These are phyloP conservation scores for Tarenaya hassleriana DNA, from an alignment of 345 rosid species.

Conservation along the genomic window DNA sequence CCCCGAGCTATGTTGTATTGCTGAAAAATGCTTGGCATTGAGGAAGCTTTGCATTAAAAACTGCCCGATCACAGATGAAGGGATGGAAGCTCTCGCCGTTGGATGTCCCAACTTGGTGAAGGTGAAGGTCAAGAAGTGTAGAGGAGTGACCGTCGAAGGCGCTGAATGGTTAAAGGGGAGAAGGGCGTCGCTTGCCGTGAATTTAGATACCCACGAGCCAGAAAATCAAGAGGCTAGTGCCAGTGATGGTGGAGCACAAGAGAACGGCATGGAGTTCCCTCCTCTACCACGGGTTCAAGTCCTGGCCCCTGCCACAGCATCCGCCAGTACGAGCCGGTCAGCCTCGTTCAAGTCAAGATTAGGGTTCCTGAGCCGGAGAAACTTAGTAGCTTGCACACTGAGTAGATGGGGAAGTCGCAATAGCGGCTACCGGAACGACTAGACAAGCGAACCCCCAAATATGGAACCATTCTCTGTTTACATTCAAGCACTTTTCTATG, in stretches of 20 bases:
- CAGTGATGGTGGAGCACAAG: slow-evolving; percentile 48
- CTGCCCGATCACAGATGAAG: slow-evolving; percentile 54
- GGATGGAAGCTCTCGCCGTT: slow-evolving; percentile 56
- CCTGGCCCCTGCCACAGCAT: slow-evolving; percentile 29
- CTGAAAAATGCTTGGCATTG: slow-evolving; percentile 55
- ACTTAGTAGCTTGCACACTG: slow-evolving; percentile 58
- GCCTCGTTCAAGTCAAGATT: slow-evolving; percentile 53
- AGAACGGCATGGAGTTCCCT: slow-evolving; percentile 37
- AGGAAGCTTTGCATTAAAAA: slow-evolving; percentile 75
- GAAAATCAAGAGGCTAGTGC: slow-evolving; percentile 45
- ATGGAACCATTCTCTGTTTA: slow-evolving; percentile 33
- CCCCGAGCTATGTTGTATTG: slow-evolving; percentile 54
- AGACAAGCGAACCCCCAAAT: slow-evolving; percentile 23
- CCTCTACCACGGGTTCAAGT: slow-evolving; percentile 25
- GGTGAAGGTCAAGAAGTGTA: slow-evolving; percentile 78
- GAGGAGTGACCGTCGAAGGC: slow-evolving; percentile 55
- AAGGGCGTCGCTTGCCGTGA: slow-evolving; percentile 48
- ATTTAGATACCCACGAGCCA: slow-evolving; percentile 50
- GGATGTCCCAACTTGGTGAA: slow-evolving; percentile 81
- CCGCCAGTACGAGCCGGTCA: slow-evolving; percentile 38
- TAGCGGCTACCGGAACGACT: slow-evolving; percentile 35
- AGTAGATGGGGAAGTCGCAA: slow-evolving; percentile 54
- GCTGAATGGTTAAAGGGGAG: slow-evolving; percentile 42
- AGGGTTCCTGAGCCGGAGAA: slow-evolving; percentile 47
- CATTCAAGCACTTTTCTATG: too few relatives aligned